These are phyloP conservation scores for Magnusiomyces suaveolens DNA, from an alignment of 1,139 yeast species.

Conservation along the genomic window DNA sequence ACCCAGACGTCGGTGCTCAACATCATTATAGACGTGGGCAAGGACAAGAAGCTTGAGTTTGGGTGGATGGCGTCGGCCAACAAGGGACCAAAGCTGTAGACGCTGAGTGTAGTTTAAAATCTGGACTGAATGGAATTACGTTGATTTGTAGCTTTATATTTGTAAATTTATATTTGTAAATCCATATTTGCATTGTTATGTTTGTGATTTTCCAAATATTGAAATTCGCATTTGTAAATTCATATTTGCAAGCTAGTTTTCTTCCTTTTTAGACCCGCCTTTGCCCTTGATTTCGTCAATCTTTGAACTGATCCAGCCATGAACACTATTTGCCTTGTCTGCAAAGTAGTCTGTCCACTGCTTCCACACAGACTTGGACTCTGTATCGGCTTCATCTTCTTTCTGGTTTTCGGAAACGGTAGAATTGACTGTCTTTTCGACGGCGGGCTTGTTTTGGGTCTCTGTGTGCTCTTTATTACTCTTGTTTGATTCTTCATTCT, in stretches of 20 bases:
- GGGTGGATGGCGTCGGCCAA: slow-evolving; percentile 55
- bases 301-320: not conserved
- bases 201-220: too few species aligned
- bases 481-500: not conserved
- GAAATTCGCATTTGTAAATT: too few species aligned
- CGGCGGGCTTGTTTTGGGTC: too few species aligned
- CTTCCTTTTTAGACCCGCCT: too few species aligned
- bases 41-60: slow-evolving; percentile 44
- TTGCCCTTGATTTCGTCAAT: not conserved
- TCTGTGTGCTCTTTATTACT: not conserved
- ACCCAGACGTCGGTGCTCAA: slow-evolving; percentile 42
- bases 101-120: not conserved
- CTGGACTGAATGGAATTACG: too few species aligned
- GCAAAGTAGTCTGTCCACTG: slow-evolving; percentile 5
- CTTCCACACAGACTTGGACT: slow-evolving; percentile 6
- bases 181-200: too few species aligned
- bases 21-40: slow-evolving; percentile 49
- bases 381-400: slow-evolving; percentile 6
- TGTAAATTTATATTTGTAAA: not conserved
- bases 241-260: too few species aligned
- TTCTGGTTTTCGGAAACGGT: not conserved
- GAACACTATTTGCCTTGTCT: not conserved
- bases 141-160: too few species aligned
- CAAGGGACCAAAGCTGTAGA: slow-evolving; percentile 12
- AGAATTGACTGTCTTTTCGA: not conserved